Conservation (phyloP, 139 green algal species). For the Chlamydomonas schloesseri region DNA sequence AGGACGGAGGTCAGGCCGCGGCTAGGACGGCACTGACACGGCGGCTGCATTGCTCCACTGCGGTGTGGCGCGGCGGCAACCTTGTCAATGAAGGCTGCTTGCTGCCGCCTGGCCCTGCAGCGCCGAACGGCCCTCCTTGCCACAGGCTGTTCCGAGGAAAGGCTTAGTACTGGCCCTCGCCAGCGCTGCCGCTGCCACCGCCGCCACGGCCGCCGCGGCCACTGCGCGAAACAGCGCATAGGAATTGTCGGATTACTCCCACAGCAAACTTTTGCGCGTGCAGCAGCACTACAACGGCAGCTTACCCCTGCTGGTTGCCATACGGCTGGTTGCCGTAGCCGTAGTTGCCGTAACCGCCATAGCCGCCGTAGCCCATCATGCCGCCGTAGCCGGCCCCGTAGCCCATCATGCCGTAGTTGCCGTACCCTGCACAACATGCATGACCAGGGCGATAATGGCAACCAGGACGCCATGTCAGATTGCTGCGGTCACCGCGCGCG, state of each 20-base stretch:
- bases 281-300: neutral
- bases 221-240: neutral
- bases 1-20: no score
- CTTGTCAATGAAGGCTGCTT: no score
- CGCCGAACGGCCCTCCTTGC: no score
- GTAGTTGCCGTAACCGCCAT: constrained; percentile 44
- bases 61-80: no score
- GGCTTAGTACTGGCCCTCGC: constrained; percentile 27
- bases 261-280: neutral
- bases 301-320: constrained; percentile 24
- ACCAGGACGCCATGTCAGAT: no score
- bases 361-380: constrained; percentile 38
- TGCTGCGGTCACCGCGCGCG: no score
- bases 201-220: neutral
- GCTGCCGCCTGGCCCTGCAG: no score
- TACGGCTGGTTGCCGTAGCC: constrained; percentile 42
- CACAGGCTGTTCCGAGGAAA: no score
- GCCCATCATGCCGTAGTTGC: constrained; percentile 38
- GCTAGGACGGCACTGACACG: no score
- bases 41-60: no score
- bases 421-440: constrained; percentile 13
- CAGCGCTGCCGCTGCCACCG: neutral
- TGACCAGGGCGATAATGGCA: no score
- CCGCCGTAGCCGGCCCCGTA: constrained; percentile 32
- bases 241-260: neutral